phyloP scores from a whole-genome alignment of 2,329 filamentous ascomycete species.

The Scytalidium lignicola region DNA sequence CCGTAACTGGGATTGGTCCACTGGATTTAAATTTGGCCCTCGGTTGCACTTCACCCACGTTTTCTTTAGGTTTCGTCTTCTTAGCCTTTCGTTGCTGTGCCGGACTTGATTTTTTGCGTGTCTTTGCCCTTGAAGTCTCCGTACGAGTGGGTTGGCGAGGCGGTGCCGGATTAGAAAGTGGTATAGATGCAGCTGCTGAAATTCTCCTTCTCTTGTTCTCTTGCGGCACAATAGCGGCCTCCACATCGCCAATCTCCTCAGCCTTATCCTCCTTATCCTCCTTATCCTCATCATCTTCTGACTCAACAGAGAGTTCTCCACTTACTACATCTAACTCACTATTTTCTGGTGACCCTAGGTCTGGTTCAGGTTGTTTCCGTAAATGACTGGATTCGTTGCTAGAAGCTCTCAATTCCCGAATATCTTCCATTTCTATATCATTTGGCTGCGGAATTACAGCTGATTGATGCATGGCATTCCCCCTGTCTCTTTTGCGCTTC shows the following conservation, averaged over 20 bases:
- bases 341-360: constrained; percentile 2
- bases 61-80: neutral
- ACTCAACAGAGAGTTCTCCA: constrained; percentile 32
- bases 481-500: constrained; percentile 16
- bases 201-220: constrained; percentile 34
- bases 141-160: neutral
- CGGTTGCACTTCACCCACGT: constrained; percentile 13
- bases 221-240: constrained; percentile 28
- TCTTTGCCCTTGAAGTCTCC: constrained; percentile 4
- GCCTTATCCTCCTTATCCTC: constrained; percentile 15
- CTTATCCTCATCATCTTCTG: constrained; percentile 24
- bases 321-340: neutral
- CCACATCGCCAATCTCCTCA: constrained; percentile 28
- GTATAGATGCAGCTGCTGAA: constrained; percentile 9
- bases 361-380: neutral
- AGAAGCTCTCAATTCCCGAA: neutral
- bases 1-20: constrained; percentile 53
- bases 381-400: neutral
- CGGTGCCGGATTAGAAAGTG: neutral
- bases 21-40: constrained; percentile 23
- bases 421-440: neutral
- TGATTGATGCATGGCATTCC: neutral
- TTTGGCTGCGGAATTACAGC: neutral
- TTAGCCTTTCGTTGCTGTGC: constrained; percentile 19
- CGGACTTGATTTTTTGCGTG: constrained; percentile 8